phyloP scores from a whole-genome alignment of 2,329 filamentous ascomycete genomes.

The Paecilomyces sp. region DNA sequence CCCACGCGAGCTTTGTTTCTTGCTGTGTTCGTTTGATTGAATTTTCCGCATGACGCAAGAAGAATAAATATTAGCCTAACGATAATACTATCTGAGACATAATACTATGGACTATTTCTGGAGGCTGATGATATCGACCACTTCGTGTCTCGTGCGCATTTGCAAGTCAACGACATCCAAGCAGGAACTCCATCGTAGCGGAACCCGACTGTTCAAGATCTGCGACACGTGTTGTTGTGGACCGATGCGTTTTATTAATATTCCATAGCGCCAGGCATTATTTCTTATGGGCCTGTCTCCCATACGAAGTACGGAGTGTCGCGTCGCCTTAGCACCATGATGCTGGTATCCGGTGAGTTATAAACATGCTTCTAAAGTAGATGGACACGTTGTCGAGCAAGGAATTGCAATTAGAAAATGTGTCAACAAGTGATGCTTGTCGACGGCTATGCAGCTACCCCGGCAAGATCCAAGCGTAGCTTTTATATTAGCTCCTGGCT shows the following conservation, averaged over 20 bases:
- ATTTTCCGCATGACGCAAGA: too few relatives aligned
- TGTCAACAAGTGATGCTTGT: too few relatives aligned
- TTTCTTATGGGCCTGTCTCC: not conserved
- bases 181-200: not conserved
- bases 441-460: too few relatives aligned
- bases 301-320: not conserved
- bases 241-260: not conserved
- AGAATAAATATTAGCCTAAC: too few relatives aligned
- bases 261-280: not conserved
- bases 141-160: not conserved
- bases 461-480: not conserved
- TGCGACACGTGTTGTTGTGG: not conserved
- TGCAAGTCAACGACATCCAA: not conserved
- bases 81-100: not conserved
- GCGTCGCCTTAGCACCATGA: not conserved
- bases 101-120: not conserved
- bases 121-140: not conserved
- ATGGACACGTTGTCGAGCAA: too few relatives aligned
- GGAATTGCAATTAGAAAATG: too few relatives aligned
- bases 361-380: too few relatives aligned
- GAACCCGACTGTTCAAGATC: not conserved
- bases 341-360: too few relatives aligned
- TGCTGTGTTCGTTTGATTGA: too few relatives aligned
- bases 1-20: too few relatives aligned
- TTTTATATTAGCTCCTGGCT: not conserved